Evolutionary conservation across 148 eudicot species (phyloP).

Genomic region (Hydrangea macrophylla): DNA sequence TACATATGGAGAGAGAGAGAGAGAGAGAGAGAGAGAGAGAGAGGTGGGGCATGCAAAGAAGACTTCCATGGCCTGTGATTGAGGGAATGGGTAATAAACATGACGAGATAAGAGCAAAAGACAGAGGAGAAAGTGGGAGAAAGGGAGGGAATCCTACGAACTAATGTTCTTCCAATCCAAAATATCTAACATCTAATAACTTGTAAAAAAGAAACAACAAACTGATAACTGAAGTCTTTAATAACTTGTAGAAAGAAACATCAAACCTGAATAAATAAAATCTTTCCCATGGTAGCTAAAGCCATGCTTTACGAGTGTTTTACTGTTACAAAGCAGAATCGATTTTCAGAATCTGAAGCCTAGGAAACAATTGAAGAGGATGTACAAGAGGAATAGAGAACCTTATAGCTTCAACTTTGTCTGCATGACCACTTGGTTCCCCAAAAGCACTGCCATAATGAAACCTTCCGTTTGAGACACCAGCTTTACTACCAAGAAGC

Average conservation of each 20-base stretch:
- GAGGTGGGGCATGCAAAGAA: background rate
- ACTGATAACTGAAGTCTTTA: no score
- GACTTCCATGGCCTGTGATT: background rate
- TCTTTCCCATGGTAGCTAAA: constrained; percentile 96
- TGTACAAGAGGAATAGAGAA: constrained; percentile 19
- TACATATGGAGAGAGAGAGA: background rate
- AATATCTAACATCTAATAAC: background rate
- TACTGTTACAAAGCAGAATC: constrained; percentile 46
- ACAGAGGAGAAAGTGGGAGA: background rate
- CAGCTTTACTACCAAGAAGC: constrained; percentile 97
- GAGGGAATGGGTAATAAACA: no score
- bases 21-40: no score
- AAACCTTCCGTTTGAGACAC: constrained; percentile 81
- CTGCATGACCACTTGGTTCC: constrained; percentile 97
- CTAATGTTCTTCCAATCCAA: background rate
- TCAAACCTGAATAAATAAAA: constrained; percentile 96
- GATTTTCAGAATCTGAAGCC: constrained; percentile 15
- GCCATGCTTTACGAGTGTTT: constrained; percentile 87
- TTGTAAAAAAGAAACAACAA: background rate
- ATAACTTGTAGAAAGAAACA: no score
- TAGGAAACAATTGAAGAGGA: background rate
- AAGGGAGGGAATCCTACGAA: background rate
- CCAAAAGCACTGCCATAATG: constrained; percentile 99
- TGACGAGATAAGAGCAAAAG: no score
- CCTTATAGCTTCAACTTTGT: constrained; percentile 91